phyloP scores from a whole-genome alignment of 345 rosid species.

The Brassica juncea region DNA sequence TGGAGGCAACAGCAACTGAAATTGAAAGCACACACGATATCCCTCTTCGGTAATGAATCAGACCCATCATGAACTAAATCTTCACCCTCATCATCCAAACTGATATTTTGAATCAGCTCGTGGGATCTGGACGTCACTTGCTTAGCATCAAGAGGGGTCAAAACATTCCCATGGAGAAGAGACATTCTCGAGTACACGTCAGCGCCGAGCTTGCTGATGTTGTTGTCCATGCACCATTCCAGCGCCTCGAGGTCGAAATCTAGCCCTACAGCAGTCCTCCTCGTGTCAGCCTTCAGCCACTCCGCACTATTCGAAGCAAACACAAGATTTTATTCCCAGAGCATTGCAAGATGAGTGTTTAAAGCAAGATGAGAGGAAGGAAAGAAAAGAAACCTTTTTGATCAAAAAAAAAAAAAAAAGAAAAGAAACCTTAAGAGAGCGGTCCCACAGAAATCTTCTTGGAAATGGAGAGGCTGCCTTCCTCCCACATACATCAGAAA shows the following conservation, averaged over 20 bases:
- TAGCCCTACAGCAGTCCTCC: slow-evolving; percentile 85
- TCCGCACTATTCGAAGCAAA: slow-evolving; percentile 53
- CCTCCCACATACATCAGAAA: slow-evolving; percentile 79
- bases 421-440: slow-evolving; percentile 70
- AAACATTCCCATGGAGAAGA: slow-evolving; percentile 81
- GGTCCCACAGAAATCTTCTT: slow-evolving; percentile 97
- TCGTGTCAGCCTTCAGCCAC: slow-evolving; percentile 78
- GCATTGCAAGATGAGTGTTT: not conserved
- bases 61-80: not conserved
- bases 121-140: slow-evolving; percentile 53
- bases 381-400: not conserved
- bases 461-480: slow-evolving; percentile 82
- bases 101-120: slow-evolving; percentile 47
- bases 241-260: slow-evolving; percentile 87
- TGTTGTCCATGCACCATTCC: slow-evolving; percentile 81
- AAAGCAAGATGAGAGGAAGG: not conserved
- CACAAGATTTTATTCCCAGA: not conserved
- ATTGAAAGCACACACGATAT: slow-evolving; percentile 89
- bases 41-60: slow-evolving; percentile 57
- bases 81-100: slow-evolving; percentile 42
- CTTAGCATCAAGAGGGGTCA: slow-evolving; percentile 72
- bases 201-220: slow-evolving; percentile 61
- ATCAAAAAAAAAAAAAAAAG: too few species aligned
- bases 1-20: slow-evolving; percentile 95
- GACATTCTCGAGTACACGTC: slow-evolving; percentile 73